These are phyloP conservation scores for Suhomyces pyralidae DNA, from an alignment of 805 yeast species.

Conservation along the genomic window DNA sequence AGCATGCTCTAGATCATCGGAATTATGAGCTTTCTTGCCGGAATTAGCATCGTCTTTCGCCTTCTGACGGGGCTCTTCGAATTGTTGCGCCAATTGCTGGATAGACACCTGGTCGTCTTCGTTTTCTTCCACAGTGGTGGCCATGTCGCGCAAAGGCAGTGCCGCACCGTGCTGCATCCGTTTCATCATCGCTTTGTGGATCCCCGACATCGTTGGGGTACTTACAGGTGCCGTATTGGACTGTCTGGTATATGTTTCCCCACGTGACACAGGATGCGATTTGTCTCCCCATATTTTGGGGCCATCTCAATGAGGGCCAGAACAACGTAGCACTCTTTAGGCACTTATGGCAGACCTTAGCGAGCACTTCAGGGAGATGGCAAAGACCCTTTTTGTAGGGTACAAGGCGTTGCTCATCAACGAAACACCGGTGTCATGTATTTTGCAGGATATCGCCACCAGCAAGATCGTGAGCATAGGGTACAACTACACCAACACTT, in stretches of 20 bases:
- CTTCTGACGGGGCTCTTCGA: not conserved
- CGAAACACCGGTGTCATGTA: slow-evolving; percentile 86
- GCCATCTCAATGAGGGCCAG: not conserved
- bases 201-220: slow-evolving; percentile 12
- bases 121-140: not conserved
- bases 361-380: slow-evolving; percentile 44
- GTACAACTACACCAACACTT: slow-evolving; percentile 80
- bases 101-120: not conserved
- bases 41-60: not conserved
- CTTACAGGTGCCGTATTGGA: not conserved
- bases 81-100: not conserved
- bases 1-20: not conserved
- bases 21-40: not conserved
- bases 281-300: not conserved
- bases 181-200: slow-evolving; percentile 10
- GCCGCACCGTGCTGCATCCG: slow-evolving; percentile 1
- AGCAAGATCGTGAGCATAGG: slow-evolving; percentile 66
- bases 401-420: slow-evolving; percentile 57
- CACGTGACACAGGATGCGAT: not conserved
- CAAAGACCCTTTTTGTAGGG: slow-evolving; percentile 54
- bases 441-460: slow-evolving; percentile 41
- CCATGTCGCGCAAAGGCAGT: not conserved
- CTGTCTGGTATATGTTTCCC: not conserved
- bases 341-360: slow-evolving; percentile 7
- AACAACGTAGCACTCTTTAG: not conserved